Evolutionary conservation across 2,329 filamentous ascomycete genomes (phyloP), one percentile per base, ranked within the genome.

Genomic region (Botrytis deweyae): DNA sequence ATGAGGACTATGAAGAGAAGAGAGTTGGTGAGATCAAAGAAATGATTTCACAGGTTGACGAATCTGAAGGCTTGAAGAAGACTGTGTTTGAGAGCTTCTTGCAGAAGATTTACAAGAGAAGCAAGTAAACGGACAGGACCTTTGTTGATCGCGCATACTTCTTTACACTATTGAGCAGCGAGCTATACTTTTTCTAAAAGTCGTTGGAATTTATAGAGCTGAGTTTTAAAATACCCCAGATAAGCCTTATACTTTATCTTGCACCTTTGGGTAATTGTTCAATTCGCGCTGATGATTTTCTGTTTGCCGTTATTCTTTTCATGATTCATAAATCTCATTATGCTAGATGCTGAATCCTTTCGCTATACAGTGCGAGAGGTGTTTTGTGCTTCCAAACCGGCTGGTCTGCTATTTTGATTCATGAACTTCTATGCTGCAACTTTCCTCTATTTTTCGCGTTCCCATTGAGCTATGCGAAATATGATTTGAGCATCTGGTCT

Each of bases 71-170:
- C 25, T 85, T 99, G 81, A 98, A 97, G 88, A 96, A 93, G 88
- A 88, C 87, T 74, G 89, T 98, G 59, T 97, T 98, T 78, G 92
- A 97, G 80, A 88, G 89, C 63, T 99, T 98, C 88, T 86, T 99
- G 77, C 87, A 87, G 83, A 99, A 99, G 89, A 98, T 99, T 82
- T 98, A 98, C 89, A 97, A 97, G 90, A 89, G 96, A 82, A 96
- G 90, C 88, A 98, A 97, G 86, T 98, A 93, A 82, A 83, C n/a
- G 16, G 49, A 33, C 55, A 10, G 14, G 29, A 18, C 7, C 22
- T 42, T 71, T 52, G n/a, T 40, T 65, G 38, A 18, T 38, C 40
- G 46, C 33, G 38, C 33, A 36, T 68, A 46, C 18, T 46, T 61
- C 38, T 62, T 46, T 62, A 62, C 67, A 46, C 42, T 58, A 61